Percentiles rank a stretch among this genome's conserved stretches.
phyloP scores from a whole-genome alignment of 352 stramenopile genomes.

The Globisporangium echinulatum region DNA sequence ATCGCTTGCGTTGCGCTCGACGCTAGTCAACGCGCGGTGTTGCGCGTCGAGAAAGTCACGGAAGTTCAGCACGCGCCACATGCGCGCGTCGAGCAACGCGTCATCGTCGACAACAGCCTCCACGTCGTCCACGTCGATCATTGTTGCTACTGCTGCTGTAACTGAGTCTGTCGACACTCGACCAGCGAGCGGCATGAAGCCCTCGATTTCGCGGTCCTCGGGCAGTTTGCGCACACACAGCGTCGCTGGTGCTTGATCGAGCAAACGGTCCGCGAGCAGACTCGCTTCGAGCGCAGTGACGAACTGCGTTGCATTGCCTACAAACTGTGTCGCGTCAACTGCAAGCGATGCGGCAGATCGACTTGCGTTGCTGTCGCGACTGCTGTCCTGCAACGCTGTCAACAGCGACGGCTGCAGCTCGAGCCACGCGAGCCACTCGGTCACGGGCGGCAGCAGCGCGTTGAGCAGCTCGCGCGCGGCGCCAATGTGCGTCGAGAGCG shows the following conservation, averaged over 20 bases:
- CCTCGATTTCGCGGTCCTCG: slow-evolving; percentile 33
- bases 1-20: not conserved
- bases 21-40: not conserved
- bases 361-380: not conserved
- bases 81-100: slow-evolving; percentile 13
- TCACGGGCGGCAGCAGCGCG: slow-evolving; percentile 31
- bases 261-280: slow-evolving; percentile 12
- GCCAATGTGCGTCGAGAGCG: slow-evolving; percentile 6
- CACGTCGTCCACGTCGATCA: not conserved
- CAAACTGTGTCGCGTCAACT: slow-evolving; percentile 6
- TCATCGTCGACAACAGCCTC: not conserved
- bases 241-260: slow-evolving; percentile 8
- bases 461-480: slow-evolving; percentile 21
- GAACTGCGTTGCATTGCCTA: slow-evolving; percentile 6
- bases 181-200: slow-evolving; percentile 27
- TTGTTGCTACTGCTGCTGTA: not conserved
- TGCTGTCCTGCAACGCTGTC: not conserved
- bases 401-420: slow-evolving; percentile 26
- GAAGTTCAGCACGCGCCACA: slow-evolving; percentile 18
- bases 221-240: slow-evolving; percentile 14
- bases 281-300: slow-evolving; percentile 13
- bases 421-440: slow-evolving; percentile 35
- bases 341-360: not conserved
- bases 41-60: not conserved
- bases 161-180: not conserved